Conservation (phyloP, 306 rosid genomes). For the Quercus alba region DNA sequence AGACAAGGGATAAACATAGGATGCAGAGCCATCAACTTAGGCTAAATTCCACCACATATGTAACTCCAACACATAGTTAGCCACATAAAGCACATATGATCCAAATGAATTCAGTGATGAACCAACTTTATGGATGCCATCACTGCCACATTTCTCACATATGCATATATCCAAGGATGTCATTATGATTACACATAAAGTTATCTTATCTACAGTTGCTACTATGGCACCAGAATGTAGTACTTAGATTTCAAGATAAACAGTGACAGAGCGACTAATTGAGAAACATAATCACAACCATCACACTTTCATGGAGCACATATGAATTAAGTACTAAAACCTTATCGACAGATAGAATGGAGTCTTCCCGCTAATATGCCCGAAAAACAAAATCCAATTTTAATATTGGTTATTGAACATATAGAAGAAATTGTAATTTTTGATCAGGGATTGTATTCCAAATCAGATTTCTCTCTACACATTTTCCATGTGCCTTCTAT, state of each 20-base stretch:
- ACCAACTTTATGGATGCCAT: background rate
- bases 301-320: background rate
- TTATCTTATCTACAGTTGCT: background rate
- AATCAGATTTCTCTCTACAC: no score
- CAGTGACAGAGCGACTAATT: no score
- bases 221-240: background rate
- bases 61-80: background rate
- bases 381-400: background rate
- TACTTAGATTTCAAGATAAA: background rate
- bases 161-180: background rate
- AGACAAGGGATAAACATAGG: no score
- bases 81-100: background rate
- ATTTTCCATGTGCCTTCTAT: no score
- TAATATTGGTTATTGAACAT: background rate
- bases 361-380: background rate
- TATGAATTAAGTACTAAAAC: background rate
- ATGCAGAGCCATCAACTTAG: background rate
- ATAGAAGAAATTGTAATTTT: background rate
- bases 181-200: background rate
- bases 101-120: background rate
- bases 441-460: no score
- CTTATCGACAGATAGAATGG: background rate
- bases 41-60: background rate
- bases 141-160: background rate
- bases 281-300: background rate